Evolutionary conservation across 805 yeast species (phyloP).

Genomic region (Tetrapisispora iriomotensis): DNA sequence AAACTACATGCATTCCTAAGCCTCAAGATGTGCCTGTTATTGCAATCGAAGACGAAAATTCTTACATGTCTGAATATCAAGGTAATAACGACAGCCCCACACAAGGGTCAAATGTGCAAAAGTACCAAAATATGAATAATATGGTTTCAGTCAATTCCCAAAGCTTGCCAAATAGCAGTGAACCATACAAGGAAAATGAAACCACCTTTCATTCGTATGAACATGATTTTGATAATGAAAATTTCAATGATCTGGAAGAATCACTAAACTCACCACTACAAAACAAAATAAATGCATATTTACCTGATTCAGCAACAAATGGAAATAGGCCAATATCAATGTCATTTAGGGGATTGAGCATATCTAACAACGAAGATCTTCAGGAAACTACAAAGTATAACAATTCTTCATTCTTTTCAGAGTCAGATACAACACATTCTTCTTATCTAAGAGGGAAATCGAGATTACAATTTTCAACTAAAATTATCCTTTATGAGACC

Average conservation of each 20-base stretch:
- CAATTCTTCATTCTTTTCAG: neutral
- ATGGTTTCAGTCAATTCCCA: no score
- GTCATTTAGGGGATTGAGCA: slow-evolving; percentile 55
- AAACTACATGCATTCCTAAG: no score
- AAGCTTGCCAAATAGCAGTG: neutral
- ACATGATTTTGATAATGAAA: slow-evolving; percentile 20
- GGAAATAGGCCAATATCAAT: slow-evolving; percentile 31
- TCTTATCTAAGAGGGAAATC: neutral
- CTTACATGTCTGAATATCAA: no score
- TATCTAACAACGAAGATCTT: no score
- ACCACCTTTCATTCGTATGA: slow-evolving; percentile 3
- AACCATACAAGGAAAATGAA: slow-evolving; percentile 5
- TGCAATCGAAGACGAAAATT: no score
- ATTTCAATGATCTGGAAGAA: slow-evolving; percentile 15
- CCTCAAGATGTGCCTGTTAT: no score
- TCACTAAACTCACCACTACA: neutral
- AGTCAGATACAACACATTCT: neutral
- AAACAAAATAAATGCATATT: slow-evolving; percentile 7
- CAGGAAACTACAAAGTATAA: neutral
- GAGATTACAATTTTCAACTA: slow-evolving; percentile 60
- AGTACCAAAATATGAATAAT: neutral
- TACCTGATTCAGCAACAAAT: slow-evolving; percentile 19
- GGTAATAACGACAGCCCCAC: no score
- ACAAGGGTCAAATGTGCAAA: no score
- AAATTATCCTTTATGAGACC: slow-evolving; percentile 78